These are phyloP conservation scores for Irpex sp. DNA, from an alignment of 1,284 basidiomycete genomes.

Conservation along the genomic window DNA sequence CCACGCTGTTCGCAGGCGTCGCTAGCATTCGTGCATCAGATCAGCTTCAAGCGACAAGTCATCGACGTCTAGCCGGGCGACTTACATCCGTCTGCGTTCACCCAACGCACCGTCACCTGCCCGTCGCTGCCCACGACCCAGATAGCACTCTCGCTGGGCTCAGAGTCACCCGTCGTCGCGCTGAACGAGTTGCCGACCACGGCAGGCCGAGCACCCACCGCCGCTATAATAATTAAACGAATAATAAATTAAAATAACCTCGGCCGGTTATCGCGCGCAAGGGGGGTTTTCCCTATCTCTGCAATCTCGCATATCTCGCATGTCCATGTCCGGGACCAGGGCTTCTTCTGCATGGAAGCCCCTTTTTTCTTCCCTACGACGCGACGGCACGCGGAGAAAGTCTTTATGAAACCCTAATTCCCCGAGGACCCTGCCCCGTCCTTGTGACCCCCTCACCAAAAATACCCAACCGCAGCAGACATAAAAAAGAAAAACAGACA, in stretches of 20 bases:
- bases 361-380: no score
- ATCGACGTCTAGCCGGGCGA: background rate
- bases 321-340: no score
- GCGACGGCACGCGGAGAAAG: no score
- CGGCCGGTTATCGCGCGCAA: no score
- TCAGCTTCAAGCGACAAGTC: background rate
- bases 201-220: slow-evolving; percentile 3
- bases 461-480: no score
- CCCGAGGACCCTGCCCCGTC: background rate
- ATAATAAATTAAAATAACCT: no score
- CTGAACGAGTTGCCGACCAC: slow-evolving; percentile 10
- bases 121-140: slow-evolving; percentile 6
- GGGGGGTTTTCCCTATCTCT: background rate
- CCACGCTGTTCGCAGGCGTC: slow-evolving; percentile 5
- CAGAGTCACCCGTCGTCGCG: slow-evolving; percentile 6
- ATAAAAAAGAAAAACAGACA: background rate
- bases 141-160: slow-evolving; percentile 12
- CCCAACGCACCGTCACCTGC: slow-evolving; percentile 3
- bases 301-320: background rate
- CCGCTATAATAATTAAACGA: background rate
- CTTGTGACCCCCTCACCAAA: background rate
- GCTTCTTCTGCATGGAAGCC: no score
- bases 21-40: background rate
- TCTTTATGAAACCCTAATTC: no score
- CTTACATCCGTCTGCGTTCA: slow-evolving; percentile 12